phyloP scores from a whole-genome alignment of 1,139 yeast species.

The Blastobotrys persicus region DNA sequence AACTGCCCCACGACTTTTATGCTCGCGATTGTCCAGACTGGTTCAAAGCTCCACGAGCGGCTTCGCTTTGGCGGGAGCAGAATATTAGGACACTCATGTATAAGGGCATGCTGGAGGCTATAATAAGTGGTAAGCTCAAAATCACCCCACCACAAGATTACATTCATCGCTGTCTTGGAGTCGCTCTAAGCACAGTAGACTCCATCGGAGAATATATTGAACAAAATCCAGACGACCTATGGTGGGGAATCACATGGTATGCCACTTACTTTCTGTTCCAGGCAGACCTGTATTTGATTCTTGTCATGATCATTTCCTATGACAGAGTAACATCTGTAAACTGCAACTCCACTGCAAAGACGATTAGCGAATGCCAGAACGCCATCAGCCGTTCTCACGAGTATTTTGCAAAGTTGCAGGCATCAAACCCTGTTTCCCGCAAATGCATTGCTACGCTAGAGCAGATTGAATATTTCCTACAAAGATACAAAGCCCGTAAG shows the following conservation, averaged over 20 bases:
- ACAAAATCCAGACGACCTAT: conserved; percentile 8
- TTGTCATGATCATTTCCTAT: conserved; percentile 12
- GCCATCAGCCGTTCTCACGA: conserved; percentile 7
- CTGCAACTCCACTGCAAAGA: neutral
- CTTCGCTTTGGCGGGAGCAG: conserved; percentile 18
- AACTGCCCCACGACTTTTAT: conserved; percentile 12
- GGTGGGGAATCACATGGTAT: conserved; percentile 20
- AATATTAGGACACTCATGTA: conserved; percentile 17
- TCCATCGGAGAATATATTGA: conserved; percentile 13
- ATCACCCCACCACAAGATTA: conserved; percentile 11
- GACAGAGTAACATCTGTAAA: neutral
- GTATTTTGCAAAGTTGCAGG: conserved; percentile 2
- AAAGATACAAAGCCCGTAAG: neutral
- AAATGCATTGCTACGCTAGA: conserved; percentile 10
- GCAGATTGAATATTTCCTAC: conserved; percentile 3
- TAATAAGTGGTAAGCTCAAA: conserved; percentile 10
- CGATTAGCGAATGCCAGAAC: conserved; percentile 3
- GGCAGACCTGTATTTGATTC: conserved; percentile 16
- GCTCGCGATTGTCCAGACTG: conserved; percentile 16
- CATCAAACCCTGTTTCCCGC: conserved; percentile 10
- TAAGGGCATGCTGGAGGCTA: conserved; percentile 18
- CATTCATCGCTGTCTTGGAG: conserved; percentile 12
- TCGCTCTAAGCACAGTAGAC: conserved; percentile 11
- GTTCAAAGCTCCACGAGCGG: conserved; percentile 17
- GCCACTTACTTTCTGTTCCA: conserved; percentile 19